Conservation (phyloP, 495 filamentous ascomycete species). For the Hapsidospora chrysogenum region DNA sequence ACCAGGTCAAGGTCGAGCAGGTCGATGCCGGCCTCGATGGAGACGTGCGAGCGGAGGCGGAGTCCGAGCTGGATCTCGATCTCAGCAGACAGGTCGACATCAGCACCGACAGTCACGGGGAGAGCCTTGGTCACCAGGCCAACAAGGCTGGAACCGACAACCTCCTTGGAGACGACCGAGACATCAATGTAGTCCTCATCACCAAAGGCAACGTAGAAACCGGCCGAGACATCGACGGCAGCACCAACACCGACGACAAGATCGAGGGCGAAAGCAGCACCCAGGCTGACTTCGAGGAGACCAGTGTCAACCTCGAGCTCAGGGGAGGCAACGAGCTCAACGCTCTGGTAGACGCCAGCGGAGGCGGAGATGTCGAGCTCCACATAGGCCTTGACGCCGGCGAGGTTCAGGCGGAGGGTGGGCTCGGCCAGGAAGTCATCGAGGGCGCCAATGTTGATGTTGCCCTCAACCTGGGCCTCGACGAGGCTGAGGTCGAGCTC, state of each 20-base stretch:
- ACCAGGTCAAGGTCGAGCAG: constrained; percentile 1
- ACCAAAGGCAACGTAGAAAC: constrained; percentile 2
- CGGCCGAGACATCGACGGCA: constrained; percentile 2
- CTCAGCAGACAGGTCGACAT: constrained; percentile 1
- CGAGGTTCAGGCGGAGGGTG: neutral
- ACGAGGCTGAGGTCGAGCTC: constrained; percentile 1
- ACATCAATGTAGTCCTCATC: constrained; percentile 1
- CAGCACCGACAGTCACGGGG: constrained; percentile 1
- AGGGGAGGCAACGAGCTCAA: constrained; percentile 3
- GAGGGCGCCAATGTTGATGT: neutral
- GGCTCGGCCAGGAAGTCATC: neutral
- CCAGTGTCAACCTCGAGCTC: constrained; percentile 2
- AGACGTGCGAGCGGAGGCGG: constrained; percentile 2
- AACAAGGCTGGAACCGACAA: neutral
- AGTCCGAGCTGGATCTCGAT: constrained; percentile 3
- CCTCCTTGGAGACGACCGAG: constrained; percentile 2
- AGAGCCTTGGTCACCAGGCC: constrained; percentile 3
- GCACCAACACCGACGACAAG: constrained; percentile 2
- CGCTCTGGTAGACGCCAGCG: constrained; percentile 1
- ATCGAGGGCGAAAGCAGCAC: constrained; percentile 5
- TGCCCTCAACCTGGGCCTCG: constrained; percentile 2
- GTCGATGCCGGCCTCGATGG: constrained; percentile 3
- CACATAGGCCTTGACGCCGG: constrained; percentile 3
- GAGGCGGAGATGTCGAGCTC: constrained; percentile 2
- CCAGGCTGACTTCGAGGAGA: constrained; percentile 1